Conservation (phyloP, 2,329 filamentous ascomycete species). For the Claviceps maximensis region DNA sequence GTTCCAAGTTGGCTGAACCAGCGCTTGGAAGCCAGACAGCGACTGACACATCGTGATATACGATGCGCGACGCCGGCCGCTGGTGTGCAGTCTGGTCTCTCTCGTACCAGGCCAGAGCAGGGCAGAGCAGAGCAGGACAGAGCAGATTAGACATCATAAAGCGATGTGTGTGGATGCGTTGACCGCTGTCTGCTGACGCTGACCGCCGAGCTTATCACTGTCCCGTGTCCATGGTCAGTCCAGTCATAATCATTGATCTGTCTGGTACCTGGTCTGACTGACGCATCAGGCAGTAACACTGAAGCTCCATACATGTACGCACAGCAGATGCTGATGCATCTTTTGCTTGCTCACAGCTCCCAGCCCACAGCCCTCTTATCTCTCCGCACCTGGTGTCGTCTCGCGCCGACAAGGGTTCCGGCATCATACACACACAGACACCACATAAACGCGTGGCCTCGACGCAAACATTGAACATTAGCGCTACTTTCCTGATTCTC, state of each 20-base stretch:
- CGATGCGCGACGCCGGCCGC: neutral
- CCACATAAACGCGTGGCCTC: neutral
- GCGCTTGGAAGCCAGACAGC: neutral
- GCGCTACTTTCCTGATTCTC: neutral
- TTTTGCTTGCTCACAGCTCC: neutral
- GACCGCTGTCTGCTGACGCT: no score
- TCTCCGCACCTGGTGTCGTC: neutral
- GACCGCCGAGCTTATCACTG: neutral
- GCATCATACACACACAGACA: neutral
- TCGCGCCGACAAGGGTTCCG: neutral
- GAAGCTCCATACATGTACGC: neutral
- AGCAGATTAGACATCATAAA: no score
- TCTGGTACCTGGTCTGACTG: neutral
- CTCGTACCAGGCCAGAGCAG: no score
- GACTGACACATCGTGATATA: neutral
- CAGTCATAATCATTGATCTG: no score
- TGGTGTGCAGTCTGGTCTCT: neutral
- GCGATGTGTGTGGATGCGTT: neutral
- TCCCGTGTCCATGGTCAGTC: neutral
- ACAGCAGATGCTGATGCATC: neutral
- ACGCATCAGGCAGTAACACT: neutral
- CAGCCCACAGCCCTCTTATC: neutral
- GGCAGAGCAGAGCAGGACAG: no score
- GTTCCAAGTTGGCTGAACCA: neutral
- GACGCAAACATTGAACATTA: neutral